phyloP scores from a whole-genome alignment of 805 yeast species.

The Saturnispora silvae region DNA sequence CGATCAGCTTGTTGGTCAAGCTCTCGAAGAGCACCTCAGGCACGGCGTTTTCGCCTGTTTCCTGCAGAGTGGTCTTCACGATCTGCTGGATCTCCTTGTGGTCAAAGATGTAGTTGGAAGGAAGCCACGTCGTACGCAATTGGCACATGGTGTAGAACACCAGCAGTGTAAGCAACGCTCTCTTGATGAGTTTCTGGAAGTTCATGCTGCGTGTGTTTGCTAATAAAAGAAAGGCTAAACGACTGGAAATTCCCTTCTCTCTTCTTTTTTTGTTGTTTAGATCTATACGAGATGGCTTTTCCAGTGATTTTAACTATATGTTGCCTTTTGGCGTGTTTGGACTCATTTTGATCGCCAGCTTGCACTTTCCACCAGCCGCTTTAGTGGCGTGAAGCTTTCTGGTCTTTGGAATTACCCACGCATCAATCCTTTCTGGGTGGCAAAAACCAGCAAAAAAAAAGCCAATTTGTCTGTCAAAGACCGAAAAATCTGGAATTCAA shows the following conservation, averaged over 20 bases:
- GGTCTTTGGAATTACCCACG: too few relatives aligned
- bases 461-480: too few relatives aligned
- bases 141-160: not conserved
- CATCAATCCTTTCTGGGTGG: too few relatives aligned
- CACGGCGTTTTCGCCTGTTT: constrained; percentile 41
- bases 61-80: constrained; percentile 42
- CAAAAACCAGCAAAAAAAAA: too few relatives aligned
- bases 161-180: not conserved
- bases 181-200: not conserved
- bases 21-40: constrained; percentile 54
- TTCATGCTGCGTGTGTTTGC: not conserved
- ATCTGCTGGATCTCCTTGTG: constrained; percentile 46
- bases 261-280: not conserved
- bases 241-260: not conserved
- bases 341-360: too few relatives aligned
- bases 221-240: not conserved
- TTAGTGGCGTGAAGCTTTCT: too few relatives aligned
- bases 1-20: constrained; percentile 46
- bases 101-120: constrained; percentile 63
- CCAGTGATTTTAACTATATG: too few relatives aligned
- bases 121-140: constrained; percentile 45
- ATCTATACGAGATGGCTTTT: too few relatives aligned
- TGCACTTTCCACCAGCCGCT: too few relatives aligned
- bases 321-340: too few relatives aligned
- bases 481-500: too few relatives aligned